Evolutionary conservation across 2,329 filamentous ascomycete genomes (phyloP), one percentile per base, ranked within the genome.

Genomic region (Aspergillus novofumigatus): DNA sequence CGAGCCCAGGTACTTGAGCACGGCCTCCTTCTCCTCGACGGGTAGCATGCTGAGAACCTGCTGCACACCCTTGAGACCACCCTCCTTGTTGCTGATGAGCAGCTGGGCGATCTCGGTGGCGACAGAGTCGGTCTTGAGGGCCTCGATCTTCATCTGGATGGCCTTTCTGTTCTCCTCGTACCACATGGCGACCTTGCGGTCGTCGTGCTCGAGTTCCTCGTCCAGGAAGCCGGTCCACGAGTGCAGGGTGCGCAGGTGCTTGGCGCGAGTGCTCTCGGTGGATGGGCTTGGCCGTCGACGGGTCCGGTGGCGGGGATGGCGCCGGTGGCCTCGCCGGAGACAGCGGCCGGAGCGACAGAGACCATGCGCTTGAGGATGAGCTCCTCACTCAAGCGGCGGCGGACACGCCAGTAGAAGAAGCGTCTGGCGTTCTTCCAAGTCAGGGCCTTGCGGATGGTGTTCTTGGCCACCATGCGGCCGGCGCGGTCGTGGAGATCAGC

Each of bases 371-470:
- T 94, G 75, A 99, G 83, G 67, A 99, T 91, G 76, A 95, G 91
- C 80, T 99, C 94, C 80, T 99, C 94, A 77, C 95, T 97, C 72
- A 99, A 83, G 78, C 94, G 87, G 73, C 94, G 90, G 77, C 95
- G 92, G 61, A 97, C 88, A 77, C 94, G 93, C 94, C 95, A 99
- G 89, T 97, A 99, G 83, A 99, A 97, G 90, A 94, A 97, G 72
- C 93, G 89, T 64, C 94, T 88, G 9, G 93, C 88, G 67, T 96
- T 89, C 73, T 85, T 82, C 94, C 93, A 97, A 69, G 88, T 84
- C 44, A 99, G 83, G 11, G 86, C 80, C 67, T 90, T 85, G 62
- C 94, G 91, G 69, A 99, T 96, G 56, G 89, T 88, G 61, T 92
- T 89, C 87, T 99, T 99, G 76, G 94, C 94, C 81, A 96, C 86